phyloP scores from a whole-genome alignment of 2,329 filamentous ascomycete species.

The Colletotrichum caudatum region DNA sequence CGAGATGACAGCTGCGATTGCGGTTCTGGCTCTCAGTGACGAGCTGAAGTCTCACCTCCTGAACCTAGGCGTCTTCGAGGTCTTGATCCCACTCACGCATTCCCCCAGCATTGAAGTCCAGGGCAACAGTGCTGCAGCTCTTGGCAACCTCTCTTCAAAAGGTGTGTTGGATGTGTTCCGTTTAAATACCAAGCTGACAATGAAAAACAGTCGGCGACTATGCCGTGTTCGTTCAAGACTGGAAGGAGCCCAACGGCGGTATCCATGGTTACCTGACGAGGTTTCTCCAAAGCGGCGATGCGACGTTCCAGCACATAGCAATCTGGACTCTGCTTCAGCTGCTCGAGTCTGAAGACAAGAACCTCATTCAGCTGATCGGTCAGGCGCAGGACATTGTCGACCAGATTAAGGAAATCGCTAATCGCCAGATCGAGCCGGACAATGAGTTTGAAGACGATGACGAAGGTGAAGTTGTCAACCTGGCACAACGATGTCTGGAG shows the following conservation, averaged over 20 bases:
- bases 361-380: slow-evolving; percentile 87
- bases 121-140: slow-evolving; percentile 94
- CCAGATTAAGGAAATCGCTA: slow-evolving; percentile 91
- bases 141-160: slow-evolving; percentile 97
- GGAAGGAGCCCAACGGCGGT: slow-evolving; percentile 90
- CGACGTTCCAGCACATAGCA: slow-evolving; percentile 98
- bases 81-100: slow-evolving; percentile 93
- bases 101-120: slow-evolving; percentile 98
- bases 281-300: slow-evolving; percentile 93
- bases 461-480: slow-evolving; percentile 90
- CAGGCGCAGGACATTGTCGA: slow-evolving; percentile 91
- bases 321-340: slow-evolving; percentile 98
- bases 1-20: slow-evolving; percentile 99
- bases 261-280: slow-evolving; percentile 95
- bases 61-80: slow-evolving; percentile 93
- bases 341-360: slow-evolving; percentile 93
- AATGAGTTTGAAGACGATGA: slow-evolving; percentile 90
- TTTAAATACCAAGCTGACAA: slow-evolving; percentile 34
- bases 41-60: slow-evolving; percentile 93
- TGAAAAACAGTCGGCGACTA: slow-evolving; percentile 85
- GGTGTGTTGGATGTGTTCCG: slow-evolving; percentile 65
- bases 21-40: slow-evolving; percentile 93
- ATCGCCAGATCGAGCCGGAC: slow-evolving; percentile 88
- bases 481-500: slow-evolving; percentile 91
- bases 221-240: slow-evolving; percentile 93